Base-by-base conservation (phyloP, 768 basidiomycete genomes). In the Trichaptum fuscoviolaceum region DNA sequence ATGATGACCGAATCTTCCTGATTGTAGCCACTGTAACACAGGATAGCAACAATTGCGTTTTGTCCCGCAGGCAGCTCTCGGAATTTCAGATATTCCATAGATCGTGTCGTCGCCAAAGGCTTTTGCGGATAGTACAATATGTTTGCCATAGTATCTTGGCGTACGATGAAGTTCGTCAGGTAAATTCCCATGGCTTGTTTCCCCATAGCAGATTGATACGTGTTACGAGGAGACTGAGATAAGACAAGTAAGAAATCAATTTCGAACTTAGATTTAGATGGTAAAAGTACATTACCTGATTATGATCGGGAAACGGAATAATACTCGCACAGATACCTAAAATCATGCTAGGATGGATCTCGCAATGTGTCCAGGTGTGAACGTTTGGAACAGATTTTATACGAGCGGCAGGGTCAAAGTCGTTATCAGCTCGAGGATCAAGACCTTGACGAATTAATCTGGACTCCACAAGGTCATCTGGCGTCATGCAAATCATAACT, bases 1-100 rank as follows among this genome's bases (percentile, higher is more conserved):
- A 99, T 98, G 80, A 99, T 99, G 79, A 99, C 97, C 69, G 97
- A 99, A 85, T 99, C 97, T 86, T 99, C 97, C 79, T 99, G 97
- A 77, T 99, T 99, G 80, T 99, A 99, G 62, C 96, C 96, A 71
- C 95, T 98, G 79, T 99, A 99, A 74, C 96, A 98, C 65, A 99
- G 82, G 73, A 99, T 99, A 15, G 96, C 96, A 66, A 99, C 96
- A 69, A 98, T 93, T 62, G 96, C 96, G 73, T 99, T 99, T 79
- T 99, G 96, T n/a, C 95, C 96, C 20, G 96, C 96, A 64, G 96
- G 96, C 27, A 99, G 86, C 75, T 99, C 97, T 71, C 96, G 88
- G 88, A 99, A 99, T 75, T 95, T 95, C 68, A 99, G 86, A 73
- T 98, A 99, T 77, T 99, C 95, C 97, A 99, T 98, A 8, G 96